Evolutionary conservation across 768 basidiomycete species (phyloP).

Genomic region (Psilocybe cubensis): DNA sequence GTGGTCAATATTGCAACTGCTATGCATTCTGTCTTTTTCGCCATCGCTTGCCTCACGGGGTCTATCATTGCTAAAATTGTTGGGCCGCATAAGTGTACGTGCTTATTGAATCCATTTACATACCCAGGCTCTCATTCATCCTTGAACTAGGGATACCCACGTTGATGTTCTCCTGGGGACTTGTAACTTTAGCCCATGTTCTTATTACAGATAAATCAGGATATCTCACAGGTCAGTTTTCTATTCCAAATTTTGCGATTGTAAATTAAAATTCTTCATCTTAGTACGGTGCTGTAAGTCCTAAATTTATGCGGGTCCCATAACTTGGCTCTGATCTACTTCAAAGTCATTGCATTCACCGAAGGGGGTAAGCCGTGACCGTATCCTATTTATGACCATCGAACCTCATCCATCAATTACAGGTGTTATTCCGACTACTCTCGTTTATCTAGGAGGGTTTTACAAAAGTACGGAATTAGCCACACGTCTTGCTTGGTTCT

Average conservation of each 20-base stretch:
- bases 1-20: conserved; percentile 42
- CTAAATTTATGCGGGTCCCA: conserved; percentile 27
- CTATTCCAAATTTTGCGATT: not conserved
- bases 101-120: not conserved
- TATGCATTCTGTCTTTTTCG: conserved; percentile 39
- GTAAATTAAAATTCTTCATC: not conserved
- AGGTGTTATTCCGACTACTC: conserved; percentile 39
- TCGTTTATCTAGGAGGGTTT: conserved; percentile 46
- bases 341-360: conserved; percentile 41
- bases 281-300: conserved; percentile 40
- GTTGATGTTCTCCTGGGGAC: conserved; percentile 43
- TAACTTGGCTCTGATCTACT: not conserved
- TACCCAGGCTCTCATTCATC: not conserved
- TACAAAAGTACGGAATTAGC: conserved; percentile 48
- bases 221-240: conserved; percentile 34
- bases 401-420: not conserved
- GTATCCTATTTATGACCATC: not conserved
- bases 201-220: conserved; percentile 38
- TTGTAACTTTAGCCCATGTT: conserved; percentile 40
- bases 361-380: conserved; percentile 33
- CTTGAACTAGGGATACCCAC: conserved; percentile 36
- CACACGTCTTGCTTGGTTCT: conserved; percentile 45
- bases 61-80: conserved; percentile 43
- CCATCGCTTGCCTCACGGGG: conserved; percentile 36
- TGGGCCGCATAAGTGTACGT: conserved; percentile 39